Percentiles rank a stretch among this genome's conserved stretches.
These are phyloP conservation scores for Aspergillus leporis DNA, from an alignment of 495 filamentous ascomycete genomes.

Conservation along the genomic window DNA sequence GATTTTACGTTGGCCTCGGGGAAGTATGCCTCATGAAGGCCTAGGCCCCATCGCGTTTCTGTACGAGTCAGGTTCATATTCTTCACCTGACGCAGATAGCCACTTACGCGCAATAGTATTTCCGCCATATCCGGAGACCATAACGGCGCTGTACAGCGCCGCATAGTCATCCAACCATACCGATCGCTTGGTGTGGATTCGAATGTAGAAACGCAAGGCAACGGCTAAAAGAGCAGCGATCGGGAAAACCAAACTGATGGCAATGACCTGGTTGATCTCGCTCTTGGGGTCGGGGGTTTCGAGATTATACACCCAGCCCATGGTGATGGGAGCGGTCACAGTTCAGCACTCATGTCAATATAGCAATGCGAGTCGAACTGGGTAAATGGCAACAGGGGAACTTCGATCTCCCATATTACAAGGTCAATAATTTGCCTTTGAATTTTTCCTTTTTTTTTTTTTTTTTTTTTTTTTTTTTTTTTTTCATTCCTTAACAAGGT, in stretches of 20 bases:
- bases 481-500: background rate
- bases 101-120: constrained; percentile 29
- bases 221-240: constrained; percentile 25
- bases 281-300: constrained; percentile 23
- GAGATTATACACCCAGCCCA: constrained; percentile 38
- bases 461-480: background rate
- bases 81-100: background rate
- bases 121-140: constrained; percentile 23
- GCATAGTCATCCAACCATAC: constrained; percentile 33
- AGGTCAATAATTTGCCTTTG: too few species aligned
- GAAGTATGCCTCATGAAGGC: constrained; percentile 22
- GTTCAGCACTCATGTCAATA: background rate
- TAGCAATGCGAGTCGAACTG: background rate
- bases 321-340: constrained; percentile 10
- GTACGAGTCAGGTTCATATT: constrained; percentile 3
- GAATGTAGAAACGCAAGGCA: constrained; percentile 26
- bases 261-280: constrained; percentile 23
- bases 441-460: background rate
- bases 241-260: constrained; percentile 22
- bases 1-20: constrained; percentile 26
- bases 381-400: background rate
- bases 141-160: constrained; percentile 22
- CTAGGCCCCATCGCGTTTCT: constrained; percentile 35
- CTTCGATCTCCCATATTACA: background rate
- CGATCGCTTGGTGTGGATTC: constrained; percentile 18